phyloP scores from a whole-genome alignment of 208 protist genomes.

The Blastocrithidia nonstop region DNA sequence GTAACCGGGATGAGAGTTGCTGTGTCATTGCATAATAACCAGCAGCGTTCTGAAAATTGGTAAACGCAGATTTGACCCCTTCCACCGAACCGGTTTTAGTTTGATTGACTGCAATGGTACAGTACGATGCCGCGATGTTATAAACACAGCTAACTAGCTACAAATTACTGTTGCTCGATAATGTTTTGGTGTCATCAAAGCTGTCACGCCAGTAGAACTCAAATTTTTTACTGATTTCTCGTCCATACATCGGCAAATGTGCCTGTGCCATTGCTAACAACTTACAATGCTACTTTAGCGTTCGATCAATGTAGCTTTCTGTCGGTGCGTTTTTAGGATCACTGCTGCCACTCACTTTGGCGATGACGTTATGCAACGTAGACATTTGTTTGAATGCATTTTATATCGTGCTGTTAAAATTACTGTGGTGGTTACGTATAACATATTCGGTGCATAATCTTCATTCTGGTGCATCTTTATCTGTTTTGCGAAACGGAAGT shows the following conservation, averaged over 20 bases:
- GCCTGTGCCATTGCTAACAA: constrained; percentile 58
- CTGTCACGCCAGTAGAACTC: constrained; percentile 51
- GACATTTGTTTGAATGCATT: constrained; percentile 48
- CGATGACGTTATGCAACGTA: constrained; percentile 41
- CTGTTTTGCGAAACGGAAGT: constrained; percentile 51
- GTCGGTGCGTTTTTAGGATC: constrained; percentile 35
- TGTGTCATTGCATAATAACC: constrained; percentile 67
- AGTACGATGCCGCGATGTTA: constrained; percentile 70
- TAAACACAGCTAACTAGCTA: constrained; percentile 71
- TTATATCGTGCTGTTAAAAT: constrained; percentile 30
- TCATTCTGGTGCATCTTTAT: constrained; percentile 61
- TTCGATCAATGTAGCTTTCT: constrained; percentile 46
- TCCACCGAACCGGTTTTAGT: constrained; percentile 22
- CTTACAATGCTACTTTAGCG: constrained; percentile 48
- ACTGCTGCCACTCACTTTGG: constrained; percentile 27
- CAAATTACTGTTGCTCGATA: constrained; percentile 41
- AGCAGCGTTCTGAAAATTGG: constrained; percentile 58
- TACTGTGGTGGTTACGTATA: constrained; percentile 43
- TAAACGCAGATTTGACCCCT: constrained; percentile 48
- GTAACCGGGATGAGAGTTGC: constrained; percentile 29
- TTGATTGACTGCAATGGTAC: constrained; percentile 22
- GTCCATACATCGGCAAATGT: constrained; percentile 49
- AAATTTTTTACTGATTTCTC: constrained; percentile 31
- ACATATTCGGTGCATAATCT: constrained; percentile 43
- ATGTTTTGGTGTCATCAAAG: constrained; percentile 47